Base-by-base conservation (phyloP, 108 stramenopile species). In the Thalassiosira profunda region DNA sequence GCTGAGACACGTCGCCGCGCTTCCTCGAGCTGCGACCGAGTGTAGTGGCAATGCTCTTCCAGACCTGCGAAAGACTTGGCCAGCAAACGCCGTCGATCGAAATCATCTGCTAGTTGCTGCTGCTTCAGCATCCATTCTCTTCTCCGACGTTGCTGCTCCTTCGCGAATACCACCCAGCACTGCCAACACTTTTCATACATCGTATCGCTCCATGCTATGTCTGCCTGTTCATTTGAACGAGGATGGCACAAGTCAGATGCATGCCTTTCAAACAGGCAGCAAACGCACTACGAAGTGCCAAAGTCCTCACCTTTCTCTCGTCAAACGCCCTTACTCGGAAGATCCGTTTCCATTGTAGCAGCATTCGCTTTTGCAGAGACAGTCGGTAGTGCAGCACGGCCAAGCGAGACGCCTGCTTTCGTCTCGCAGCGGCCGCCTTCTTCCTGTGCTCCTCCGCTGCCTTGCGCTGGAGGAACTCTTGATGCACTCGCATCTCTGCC, bases 1-100 rank as follows among this genome's bases (percentile, higher is more conserved):
- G 36, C 24, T 25, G 33, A 35, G 46, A 53, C 3, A 34, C 20
- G 37, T 0, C 17, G 21, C 18, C 1, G 24, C 4, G 40, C 67
- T 42, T 57, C 6, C 25, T 15, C 2, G 2, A 56, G 11, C 0
- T 38, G n/a, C 6, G 43, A 34, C 25, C 64, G 35, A 4, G 44
- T 48, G 59, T 69, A 48, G 14, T 58, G 28, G 25, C 35, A 24
- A 6, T 58, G 25, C 14, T 41, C 67, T 33, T 77, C 67, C 67
- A 67, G 36, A 8, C 67, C 61, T 6, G 67, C 76, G 5, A 77
- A 40, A 15, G 67, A 44, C 17, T 63, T 77, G 24, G 76, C 60
- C 20, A 63, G 37, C 20, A 77, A 44, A 35, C 67, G 25, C 5
- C 44, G 5, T 42, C 58, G 40, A 51, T 69, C 43, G 45, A 77